These are phyloP conservation scores for Talaromyces sp. DNA, from an alignment of 2,329 filamentous ascomycete species.

Conservation along the genomic window DNA sequence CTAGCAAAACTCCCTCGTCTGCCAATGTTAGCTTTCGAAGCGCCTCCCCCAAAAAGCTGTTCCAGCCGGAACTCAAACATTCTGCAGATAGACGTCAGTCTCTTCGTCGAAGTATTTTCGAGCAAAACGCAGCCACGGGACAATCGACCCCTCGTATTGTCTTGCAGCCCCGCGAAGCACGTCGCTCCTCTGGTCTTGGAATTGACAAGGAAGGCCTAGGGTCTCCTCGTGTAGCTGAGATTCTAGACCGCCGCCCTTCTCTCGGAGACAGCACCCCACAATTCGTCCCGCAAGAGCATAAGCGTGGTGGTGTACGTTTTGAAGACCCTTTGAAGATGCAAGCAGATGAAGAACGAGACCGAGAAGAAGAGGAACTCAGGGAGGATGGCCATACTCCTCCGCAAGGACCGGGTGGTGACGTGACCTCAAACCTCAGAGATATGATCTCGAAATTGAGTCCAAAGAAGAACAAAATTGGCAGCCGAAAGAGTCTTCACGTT, in stretches of 20 bases:
- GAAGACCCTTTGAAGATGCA: slow-evolving; percentile 66
- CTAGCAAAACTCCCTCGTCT: slow-evolving; percentile 54
- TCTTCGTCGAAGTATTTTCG: slow-evolving; percentile 54
- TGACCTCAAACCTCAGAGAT: slow-evolving; percentile 69
- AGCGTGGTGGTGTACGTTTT: slow-evolving; percentile 61
- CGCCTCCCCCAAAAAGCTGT: slow-evolving; percentile 55
- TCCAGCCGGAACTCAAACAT: slow-evolving; percentile 44
- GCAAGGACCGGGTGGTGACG: slow-evolving; percentile 61
- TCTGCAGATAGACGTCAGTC: slow-evolving; percentile 42
- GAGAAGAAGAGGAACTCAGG: slow-evolving; percentile 61
- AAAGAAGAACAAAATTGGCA: slow-evolving; percentile 68
- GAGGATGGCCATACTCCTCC: slow-evolving; percentile 58
- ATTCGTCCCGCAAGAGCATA: slow-evolving; percentile 60
- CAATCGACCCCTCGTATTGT: slow-evolving; percentile 65
- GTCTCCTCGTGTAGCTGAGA: slow-evolving; percentile 71
- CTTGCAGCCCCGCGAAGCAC: slow-evolving; percentile 59
- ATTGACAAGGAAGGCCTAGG: slow-evolving; percentile 72
- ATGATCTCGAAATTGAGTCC: slow-evolving; percentile 79
- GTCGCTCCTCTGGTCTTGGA: slow-evolving; percentile 68
- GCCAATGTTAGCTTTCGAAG: slow-evolving; percentile 50
- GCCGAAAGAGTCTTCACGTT: slow-evolving; percentile 75
- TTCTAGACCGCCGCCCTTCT: slow-evolving; percentile 71
- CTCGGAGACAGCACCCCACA: slow-evolving; percentile 67
- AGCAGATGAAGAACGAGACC: slow-evolving; percentile 65
- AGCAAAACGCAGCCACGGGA: slow-evolving; percentile 57